phyloP scores from a whole-genome alignment of 2,329 filamentous ascomycete species.

The Cladophialophora yegresii region DNA sequence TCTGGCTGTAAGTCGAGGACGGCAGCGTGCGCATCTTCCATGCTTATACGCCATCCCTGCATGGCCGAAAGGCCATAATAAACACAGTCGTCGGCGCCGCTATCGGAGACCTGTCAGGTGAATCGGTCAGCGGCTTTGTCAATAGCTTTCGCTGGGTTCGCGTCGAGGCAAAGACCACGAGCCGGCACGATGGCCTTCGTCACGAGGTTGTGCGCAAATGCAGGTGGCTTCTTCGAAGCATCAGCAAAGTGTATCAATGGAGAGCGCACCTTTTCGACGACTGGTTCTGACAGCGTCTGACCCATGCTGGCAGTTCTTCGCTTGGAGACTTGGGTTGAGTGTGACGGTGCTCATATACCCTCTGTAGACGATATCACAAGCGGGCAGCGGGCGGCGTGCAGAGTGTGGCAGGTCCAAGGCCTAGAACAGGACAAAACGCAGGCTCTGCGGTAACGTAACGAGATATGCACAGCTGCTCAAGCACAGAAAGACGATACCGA shows the following conservation, averaged over 20 bases:
- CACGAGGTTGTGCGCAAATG: not conserved
- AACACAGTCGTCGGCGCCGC: conserved; percentile 88
- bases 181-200: not conserved
- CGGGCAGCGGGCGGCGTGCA: conserved; percentile 31
- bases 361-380: conserved; percentile 26
- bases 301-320: conserved; percentile 67
- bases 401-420: conserved; percentile 24
- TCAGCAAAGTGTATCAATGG: conserved; percentile 5
- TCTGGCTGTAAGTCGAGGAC: conserved; percentile 80
- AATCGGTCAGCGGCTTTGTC: conserved; percentile 12
- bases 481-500: conserved; percentile 25
- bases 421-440: conserved; percentile 31
- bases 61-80: conserved; percentile 95
- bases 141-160: not conserved
- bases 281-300: conserved; percentile 98
- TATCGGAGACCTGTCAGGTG: conserved; percentile 71
- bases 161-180: not conserved
- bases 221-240: not conserved
- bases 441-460: conserved; percentile 17
- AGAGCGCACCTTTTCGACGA: conserved; percentile 86
- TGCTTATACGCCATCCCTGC: conserved; percentile 99
- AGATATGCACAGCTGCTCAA: conserved; percentile 19
- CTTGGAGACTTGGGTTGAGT: conserved; percentile 13
- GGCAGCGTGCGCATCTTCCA: conserved; percentile 94
- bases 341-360: conserved; percentile 27